A percentile compares a stretch with the other conserved stretches of the same genome.
Conservation (phyloP, 495 filamentous ascomycete genomes). For the Immersiella caudata region DNA sequence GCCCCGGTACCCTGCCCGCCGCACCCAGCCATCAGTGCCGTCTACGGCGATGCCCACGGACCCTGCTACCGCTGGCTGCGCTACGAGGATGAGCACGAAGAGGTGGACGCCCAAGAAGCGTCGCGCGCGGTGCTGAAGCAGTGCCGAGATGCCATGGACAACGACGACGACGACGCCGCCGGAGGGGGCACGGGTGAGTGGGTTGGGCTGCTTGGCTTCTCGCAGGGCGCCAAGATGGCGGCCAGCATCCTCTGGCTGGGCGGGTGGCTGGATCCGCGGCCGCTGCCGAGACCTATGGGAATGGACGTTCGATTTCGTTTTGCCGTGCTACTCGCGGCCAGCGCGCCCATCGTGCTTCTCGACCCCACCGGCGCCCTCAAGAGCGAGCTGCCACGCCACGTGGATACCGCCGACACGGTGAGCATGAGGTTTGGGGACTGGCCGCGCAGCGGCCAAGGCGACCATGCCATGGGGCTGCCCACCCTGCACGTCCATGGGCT, state of each 20-base stretch:
- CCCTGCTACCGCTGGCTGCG: slow-evolving; percentile 33
- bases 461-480: not conserved
- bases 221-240: slow-evolving; percentile 33
- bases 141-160: slow-evolving; percentile 1
- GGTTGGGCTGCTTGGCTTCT: slow-evolving; percentile 38
- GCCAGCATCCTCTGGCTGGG: not conserved
- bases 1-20: slow-evolving; percentile 22
- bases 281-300: not conserved
- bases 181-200: not conserved
- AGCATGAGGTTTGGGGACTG: not conserved
- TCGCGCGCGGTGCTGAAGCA: not conserved
- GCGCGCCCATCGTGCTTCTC: not conserved
- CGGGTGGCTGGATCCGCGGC: not conserved
- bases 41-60: slow-evolving; percentile 30
- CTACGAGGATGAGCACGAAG: slow-evolving; percentile 5
- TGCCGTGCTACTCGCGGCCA: not conserved
- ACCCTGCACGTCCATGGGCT: slow-evolving; percentile 11
- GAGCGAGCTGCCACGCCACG: not conserved
- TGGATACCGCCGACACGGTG: not conserved
- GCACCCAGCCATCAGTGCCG: slow-evolving; percentile 32
- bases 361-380: not conserved
- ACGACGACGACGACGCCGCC: slow-evolving; percentile 4
- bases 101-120: slow-evolving; percentile 6
- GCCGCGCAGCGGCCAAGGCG: not conserved
- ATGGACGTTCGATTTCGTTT: slow-evolving; percentile 4